Percentiles rank a stretch among this genome's conserved stretches.
These are phyloP conservation scores for Backusella circina DNA, from an alignment of 192 early-diverging fungal species.

Conservation along the genomic window DNA sequence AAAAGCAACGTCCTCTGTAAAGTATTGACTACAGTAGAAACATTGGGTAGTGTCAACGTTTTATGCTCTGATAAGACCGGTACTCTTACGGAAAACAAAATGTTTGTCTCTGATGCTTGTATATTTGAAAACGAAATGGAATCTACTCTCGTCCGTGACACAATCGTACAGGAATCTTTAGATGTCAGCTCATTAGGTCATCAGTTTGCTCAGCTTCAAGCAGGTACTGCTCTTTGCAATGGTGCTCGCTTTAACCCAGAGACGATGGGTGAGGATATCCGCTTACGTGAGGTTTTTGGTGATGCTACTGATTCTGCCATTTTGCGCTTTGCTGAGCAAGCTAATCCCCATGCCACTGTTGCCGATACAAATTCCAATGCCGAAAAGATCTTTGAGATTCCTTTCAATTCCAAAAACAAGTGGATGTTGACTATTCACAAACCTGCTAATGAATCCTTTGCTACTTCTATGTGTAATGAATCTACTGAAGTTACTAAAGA, in stretches of 20 bases:
- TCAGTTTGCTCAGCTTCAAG: conserved; percentile 20
- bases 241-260: conserved; percentile 59
- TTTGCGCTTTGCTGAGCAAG: conserved; percentile 60
- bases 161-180: not conserved
- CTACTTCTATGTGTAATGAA: not conserved
- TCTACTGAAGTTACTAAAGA: conserved; percentile 17
- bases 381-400: conserved; percentile 48
- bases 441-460: conserved; percentile 4
- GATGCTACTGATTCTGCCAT: conserved; percentile 88
- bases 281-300: conserved; percentile 60
- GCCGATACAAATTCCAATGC: conserved; percentile 6
- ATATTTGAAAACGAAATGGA: conserved; percentile 40
- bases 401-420: conserved; percentile 76
- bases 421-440: conserved; percentile 58
- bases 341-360: conserved; percentile 6
- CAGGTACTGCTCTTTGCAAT: conserved; percentile 55
- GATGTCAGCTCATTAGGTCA: conserved; percentile 9
- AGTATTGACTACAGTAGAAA: conserved; percentile 82
- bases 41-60: conserved; percentile 76
- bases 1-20: conserved; percentile 71
- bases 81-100: conserved; percentile 78
- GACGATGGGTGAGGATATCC: conserved; percentile 31
- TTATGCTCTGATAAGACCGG: conserved; percentile 88
- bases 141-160: conserved; percentile 19
- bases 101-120: conserved; percentile 54